phyloP scores from a whole-genome alignment of 768 basidiomycete species.

The Rhizopogon salebrosus region DNA sequence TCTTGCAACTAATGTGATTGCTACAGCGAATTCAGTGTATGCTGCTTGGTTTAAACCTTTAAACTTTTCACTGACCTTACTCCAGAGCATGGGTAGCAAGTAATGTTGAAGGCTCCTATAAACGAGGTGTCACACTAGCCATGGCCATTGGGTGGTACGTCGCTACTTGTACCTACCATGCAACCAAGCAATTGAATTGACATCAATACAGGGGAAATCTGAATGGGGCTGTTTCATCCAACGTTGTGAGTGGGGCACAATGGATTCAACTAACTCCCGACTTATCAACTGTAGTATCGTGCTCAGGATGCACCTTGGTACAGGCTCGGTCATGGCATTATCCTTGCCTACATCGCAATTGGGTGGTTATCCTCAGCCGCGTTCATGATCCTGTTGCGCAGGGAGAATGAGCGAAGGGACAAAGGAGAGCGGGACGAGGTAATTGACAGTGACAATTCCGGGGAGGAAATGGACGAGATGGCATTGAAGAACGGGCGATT shows the following conservation, averaged over 20 bases:
- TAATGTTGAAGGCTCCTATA: constrained; percentile 71
- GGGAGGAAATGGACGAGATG: constrained; percentile 28
- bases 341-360: constrained; percentile 64
- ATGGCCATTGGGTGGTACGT: constrained; percentile 58
- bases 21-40: constrained; percentile 47
- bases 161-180: constrained; percentile 10
- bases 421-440: constrained; percentile 67
- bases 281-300: constrained; percentile 46
- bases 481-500: constrained; percentile 46
- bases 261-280: neutral
- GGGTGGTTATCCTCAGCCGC: constrained; percentile 51
- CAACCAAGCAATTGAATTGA: constrained; percentile 2
- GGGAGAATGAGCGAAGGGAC: constrained; percentile 59
- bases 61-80: neutral
- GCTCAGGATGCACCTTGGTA: constrained; percentile 63
- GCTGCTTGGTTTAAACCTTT: constrained; percentile 13
- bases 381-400: constrained; percentile 42
- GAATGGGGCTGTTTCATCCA: constrained; percentile 64
- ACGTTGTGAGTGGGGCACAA: constrained; percentile 44
- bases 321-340: constrained; percentile 61
- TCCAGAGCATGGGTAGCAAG: constrained; percentile 51
- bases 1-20: neutral
- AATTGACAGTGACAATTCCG: constrained; percentile 46
- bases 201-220: constrained; percentile 44
- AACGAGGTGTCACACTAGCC: constrained; percentile 63